Base-by-base conservation (phyloP, 441 rosid genomes). In the Corymbia citriodora region DNA sequence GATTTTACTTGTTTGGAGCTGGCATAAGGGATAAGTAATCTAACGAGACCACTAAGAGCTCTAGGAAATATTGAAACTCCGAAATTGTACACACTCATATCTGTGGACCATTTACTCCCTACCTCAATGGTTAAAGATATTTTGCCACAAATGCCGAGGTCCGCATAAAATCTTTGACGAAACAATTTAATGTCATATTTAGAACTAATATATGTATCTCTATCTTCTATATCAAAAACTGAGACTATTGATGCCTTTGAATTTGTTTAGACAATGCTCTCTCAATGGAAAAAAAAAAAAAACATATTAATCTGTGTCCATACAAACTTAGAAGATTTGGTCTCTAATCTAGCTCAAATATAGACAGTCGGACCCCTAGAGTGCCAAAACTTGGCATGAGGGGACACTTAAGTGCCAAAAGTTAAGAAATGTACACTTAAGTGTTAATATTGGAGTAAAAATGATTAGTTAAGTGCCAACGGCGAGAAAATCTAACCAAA, bases 301-400 rank as follows among this genome's bases (percentile, higher is more conserved):
- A 40, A 40, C 9, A 29, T 7, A 40, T 74, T 74, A 74, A 74
- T 21, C 27, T 6, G 9, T 74, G 29, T 25, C 29, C 16, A 21
- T 40, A 12, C 40, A 72, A 33, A 40, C 50, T 40, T 19, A 40
- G 50, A 74, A 40, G 50, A 74, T 40, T 40, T 11, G 50, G 50
- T 36, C 29, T 15, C 50, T 1, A 3, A 2, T 40, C 74, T 8
- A 63, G 40, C 5, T 5, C 5, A 25, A 12, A 63, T 63, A 63
- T 63, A 29, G 4, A 21, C 40, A 40, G 1, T 3, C 1, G 40
- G 4, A 40, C 40, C 1, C 4, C 40, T 5, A 3, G 5, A 40
- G 40, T 40, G 40, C 5, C 40, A 40, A 40, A 40, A 40, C 40
- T 40, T 40, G 40, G 5, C 40, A 40, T 3, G 3, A 40, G 40